Evolutionary conservation across 202 grass and related monocot genomes (phyloP), one percentile per base, ranked within the genome.

Genomic region (Carex arenaria): DNA sequence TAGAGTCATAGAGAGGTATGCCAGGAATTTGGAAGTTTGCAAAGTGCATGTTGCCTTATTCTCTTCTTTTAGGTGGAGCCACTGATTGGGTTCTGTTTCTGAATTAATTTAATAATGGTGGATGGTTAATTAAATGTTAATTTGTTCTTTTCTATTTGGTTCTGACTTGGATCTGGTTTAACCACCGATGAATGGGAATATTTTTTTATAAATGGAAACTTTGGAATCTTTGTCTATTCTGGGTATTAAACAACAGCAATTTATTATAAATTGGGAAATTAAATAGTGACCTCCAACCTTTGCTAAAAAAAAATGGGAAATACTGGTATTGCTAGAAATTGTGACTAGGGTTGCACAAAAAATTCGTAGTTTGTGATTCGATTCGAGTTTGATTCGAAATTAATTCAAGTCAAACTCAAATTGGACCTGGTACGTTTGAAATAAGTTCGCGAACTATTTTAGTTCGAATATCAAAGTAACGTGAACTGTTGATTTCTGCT

Each of bases 151-250:
- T 78, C 53, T 78, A 38, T 59, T 19, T 38, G 52, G 51, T 60
- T 59, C 73, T 78, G 73, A 78, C 53, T 78, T 78, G 73, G 73
- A 78, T 78, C 53, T 78, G 73, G 23, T 76, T 76, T 13, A 56
- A 76, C 15, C 23, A 77, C 72, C 3, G 12, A 59, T 30, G 73
- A 38, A 47, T 23, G 17, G 28, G 53, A 78, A 38, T 59, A 53
- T 45, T 70, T 60, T 78, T 72, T 72, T 51, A 12, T 78, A 78
- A 17, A 78, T 78, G 15, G 53, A 20, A 77, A 36, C 52, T 77
- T 77, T 57, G 52, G 53, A 40, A 78, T 77, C 72, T 78, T 38
- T 78, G 53, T 77, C 52, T 31, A 18, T 1, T 74, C 10, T 22
- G 20, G 10, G 22, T 53, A 51, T 51, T 51, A 3, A 72, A 52